Evolutionary conservation across 2,329 filamentous ascomycete genomes (phyloP), one percentile per base, ranked within the genome.

Genomic region (Fusarium metavorans): DNA sequence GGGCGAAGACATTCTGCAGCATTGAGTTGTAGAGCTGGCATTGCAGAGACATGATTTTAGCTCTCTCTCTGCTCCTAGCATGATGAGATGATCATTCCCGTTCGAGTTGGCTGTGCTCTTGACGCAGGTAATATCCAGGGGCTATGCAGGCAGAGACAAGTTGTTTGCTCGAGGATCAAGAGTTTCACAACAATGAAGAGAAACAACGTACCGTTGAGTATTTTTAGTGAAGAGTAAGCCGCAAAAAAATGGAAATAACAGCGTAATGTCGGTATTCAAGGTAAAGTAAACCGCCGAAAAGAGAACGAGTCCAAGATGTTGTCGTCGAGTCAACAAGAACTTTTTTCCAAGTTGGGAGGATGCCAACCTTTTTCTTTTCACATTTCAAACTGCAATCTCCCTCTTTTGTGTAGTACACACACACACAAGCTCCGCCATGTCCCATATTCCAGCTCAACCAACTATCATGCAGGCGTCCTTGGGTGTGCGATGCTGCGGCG

Each of bases 401-500:
- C 48, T 13, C 18, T 4, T 20, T 9, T 32, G 48, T 52, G 27
- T 20, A 20, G 20, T 20, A 20, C 48, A 50, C 45, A 50, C 45
- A 27, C 23, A 27, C 45, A 35, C 39, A 30, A 35, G 25, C 30
- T 23, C 25, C 43, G n/a, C 14, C 14, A 69, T 50, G 52, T 67
- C 62, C 66, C 52, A 60, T 73, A 30, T 32, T 64, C 61, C 35
- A 64, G 37, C 52, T 54, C 25, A 27, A 43, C 59, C 6, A 61
- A 37, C 14, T n/a, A 45, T 27, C 16, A 65, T 56, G 43, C 52
- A 64, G 32, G 37, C 45, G 56, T 63, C 35, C 60, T 67, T 63
- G 30, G 43, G 64, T 70, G 48, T 66, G 68, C 63, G 61, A 68
- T 67, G 56, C 67, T 59, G 50, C 59, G 52, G 48, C 25, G 59